A percentile compares a stretch with the other conserved stretches of the same genome.
Evolutionary conservation across 306 rosid species (phyloP).

Genomic region (Inga leiocalycina): DNA sequence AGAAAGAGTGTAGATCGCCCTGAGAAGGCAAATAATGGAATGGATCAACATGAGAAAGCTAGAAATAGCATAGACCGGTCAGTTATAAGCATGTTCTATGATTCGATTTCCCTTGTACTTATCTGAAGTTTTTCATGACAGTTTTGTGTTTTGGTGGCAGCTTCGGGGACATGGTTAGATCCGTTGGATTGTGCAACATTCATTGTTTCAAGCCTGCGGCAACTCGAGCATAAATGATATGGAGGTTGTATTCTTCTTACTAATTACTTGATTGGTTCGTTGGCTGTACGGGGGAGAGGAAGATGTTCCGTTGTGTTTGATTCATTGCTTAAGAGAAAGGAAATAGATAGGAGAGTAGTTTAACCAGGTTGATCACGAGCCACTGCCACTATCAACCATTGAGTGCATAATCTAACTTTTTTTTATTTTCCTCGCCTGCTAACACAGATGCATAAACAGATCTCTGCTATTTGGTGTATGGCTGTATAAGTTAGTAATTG

Average conservation of each 20-base stretch:
- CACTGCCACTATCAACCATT: slow-evolving; percentile 34
- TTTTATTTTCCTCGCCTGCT: slow-evolving; percentile 15
- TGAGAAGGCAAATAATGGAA: slow-evolving; percentile 52
- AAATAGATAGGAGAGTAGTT: slow-evolving; percentile 44
- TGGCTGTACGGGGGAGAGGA: slow-evolving; percentile 44
- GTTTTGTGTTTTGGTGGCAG: slow-evolving; percentile 58
- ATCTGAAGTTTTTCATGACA: slow-evolving; percentile 38
- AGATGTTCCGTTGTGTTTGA: slow-evolving; percentile 40
- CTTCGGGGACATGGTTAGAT: slow-evolving; percentile 88
- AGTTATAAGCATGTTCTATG: slow-evolving; percentile 26
- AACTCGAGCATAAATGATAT: slow-evolving; percentile 55
- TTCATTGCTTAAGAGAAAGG: slow-evolving; percentile 32
- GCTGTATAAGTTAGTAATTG: not conserved
- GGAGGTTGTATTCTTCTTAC: slow-evolving; percentile 40
- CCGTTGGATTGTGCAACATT: slow-evolving; percentile 89
- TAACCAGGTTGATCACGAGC: slow-evolving; percentile 42
- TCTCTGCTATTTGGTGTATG: not conserved
- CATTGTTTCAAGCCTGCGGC: slow-evolving; percentile 87
- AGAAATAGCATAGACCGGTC: slow-evolving; percentile 88
- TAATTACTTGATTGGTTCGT: slow-evolving; percentile 61
- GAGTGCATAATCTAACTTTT: slow-evolving; percentile 32
- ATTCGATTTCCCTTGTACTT: not conserved
- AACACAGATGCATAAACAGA: slow-evolving; percentile 15
- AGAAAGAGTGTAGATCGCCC: slow-evolving; percentile 62
- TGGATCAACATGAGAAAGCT: slow-evolving; percentile 67